Evolutionary conservation across 257 asterid genomes (phyloP).

Genomic region (Salvia rosmarinus): DNA sequence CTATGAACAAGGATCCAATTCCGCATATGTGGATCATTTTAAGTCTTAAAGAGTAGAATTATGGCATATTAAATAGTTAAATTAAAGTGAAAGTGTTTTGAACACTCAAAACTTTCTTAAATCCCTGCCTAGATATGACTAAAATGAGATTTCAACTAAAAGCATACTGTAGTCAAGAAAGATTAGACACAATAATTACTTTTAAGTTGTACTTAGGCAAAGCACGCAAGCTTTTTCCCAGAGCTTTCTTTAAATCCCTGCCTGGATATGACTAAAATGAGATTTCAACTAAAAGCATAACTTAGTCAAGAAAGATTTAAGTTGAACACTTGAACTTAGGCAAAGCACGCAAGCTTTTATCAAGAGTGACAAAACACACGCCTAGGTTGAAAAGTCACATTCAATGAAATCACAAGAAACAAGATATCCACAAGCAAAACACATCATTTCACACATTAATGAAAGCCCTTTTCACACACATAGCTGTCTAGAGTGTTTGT

Average conservation of each 20-base stretch:
- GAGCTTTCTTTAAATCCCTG: not conserved
- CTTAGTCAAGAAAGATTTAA: conserved; percentile 21
- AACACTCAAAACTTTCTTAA: not conserved
- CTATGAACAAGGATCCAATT: not conserved
- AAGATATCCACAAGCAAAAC: not conserved
- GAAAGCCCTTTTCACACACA: conserved; percentile 7
- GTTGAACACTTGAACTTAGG: too few species aligned
- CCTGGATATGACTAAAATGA: conserved; percentile 10
- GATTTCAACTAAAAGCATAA: not conserved
- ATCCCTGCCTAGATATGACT: conserved; percentile 11
- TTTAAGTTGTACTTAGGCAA: conserved; percentile 6
- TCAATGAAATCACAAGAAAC: conserved; percentile 11
- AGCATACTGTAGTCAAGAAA: conserved; percentile 27
- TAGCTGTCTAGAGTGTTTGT: not conserved
- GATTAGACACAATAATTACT: not conserved
- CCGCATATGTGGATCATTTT: not conserved
- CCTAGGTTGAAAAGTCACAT: not conserved
- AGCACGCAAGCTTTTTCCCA: not conserved
- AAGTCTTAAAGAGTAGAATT: not conserved
- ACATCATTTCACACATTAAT: conserved; percentile 15
- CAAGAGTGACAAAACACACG: conserved; percentile 26
- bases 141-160: not conserved
- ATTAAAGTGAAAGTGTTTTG: not conserved
- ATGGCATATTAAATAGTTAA: not conserved
- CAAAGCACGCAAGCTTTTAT: not conserved